phyloP scores from a whole-genome alignment of 345 rosid genomes.

The Abelmoschus esculentus region DNA sequence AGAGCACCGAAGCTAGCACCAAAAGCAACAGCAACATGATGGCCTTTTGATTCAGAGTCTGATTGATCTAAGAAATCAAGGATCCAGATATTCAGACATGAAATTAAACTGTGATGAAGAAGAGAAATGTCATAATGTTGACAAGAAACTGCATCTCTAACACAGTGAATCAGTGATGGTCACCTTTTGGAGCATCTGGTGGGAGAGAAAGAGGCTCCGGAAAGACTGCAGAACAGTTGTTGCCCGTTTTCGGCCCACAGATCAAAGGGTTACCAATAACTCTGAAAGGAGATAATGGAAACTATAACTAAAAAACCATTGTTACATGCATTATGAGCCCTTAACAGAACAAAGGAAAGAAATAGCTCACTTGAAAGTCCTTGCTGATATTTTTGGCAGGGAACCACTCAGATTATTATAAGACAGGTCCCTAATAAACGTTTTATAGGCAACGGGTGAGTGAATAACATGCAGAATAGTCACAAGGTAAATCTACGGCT shows the following conservation, averaged over 20 bases:
- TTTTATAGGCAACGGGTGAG: conserved; percentile 4
- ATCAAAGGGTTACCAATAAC: conserved; percentile 71
- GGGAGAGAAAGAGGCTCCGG: conserved; percentile 89
- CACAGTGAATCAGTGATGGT: neutral
- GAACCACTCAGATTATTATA: conserved; percentile 92
- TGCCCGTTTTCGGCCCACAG: conserved; percentile 56
- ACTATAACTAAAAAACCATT: neutral
- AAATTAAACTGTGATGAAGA: neutral
- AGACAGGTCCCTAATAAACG: conserved; percentile 68
- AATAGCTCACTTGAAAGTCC: conserved; percentile 80
- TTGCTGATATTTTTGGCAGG: conserved; percentile 79
- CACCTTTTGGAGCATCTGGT: conserved; percentile 61
- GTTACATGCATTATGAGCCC: neutral
- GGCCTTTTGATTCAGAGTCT: conserved; percentile 44
- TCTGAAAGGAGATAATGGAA: conserved; percentile 33
- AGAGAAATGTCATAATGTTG: neutral
- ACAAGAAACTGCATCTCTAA: neutral
- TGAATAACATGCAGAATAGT: neutral
- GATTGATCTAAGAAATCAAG: conserved; percentile 37
- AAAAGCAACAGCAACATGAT: conserved; percentile 64
- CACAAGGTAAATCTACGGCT: neutral
- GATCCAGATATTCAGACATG: conserved; percentile 10
- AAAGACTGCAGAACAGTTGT: conserved; percentile 75
- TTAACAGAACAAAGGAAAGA: conserved; percentile 1
- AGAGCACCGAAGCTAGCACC: conserved; percentile 81